Evolutionary conservation across 495 filamentous ascomycete genomes (phyloP).

Genomic region (Terfezia boudieri): DNA sequence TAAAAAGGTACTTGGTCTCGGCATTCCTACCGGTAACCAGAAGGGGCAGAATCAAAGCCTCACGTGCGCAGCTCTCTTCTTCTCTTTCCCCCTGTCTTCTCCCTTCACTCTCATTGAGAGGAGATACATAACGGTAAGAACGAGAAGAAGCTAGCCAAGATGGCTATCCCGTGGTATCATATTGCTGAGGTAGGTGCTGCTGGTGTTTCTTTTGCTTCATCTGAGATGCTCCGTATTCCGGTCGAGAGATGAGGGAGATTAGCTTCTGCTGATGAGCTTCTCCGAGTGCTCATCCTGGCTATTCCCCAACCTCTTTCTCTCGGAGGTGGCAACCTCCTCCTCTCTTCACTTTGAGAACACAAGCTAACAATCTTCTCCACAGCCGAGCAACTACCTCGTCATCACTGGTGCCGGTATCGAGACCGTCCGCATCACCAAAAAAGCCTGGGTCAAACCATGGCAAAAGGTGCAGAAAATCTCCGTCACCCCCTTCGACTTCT

Average conservation of each 20-base stretch:
- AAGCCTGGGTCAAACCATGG: constrained; percentile 43
- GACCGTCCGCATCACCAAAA: constrained; percentile 49
- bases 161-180: not conserved
- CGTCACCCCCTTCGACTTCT: constrained; percentile 56
- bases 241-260: too few relatives aligned
- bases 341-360: not conserved
- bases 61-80: too few relatives aligned
- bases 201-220: too few relatives aligned
- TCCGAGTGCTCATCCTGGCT: too few relatives aligned
- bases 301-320: not conserved
- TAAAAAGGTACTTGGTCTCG: too few relatives aligned
- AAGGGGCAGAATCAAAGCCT: too few relatives aligned
- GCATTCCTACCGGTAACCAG: too few relatives aligned
- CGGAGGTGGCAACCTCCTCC: not conserved
- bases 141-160: not conserved
- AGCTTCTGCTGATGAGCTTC: too few relatives aligned
- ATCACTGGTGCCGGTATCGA: constrained; percentile 55
- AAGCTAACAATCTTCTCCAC: constrained; percentile 3
- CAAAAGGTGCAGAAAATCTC: constrained; percentile 34
- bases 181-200: not conserved
- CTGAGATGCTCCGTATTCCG: too few relatives aligned
- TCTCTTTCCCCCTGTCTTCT: too few relatives aligned
- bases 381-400: constrained; percentile 47
- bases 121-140: too few relatives aligned
- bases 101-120: too few relatives aligned